Conservation (phyloP, 1,284 basidiomycete species). For the Cryptococcus wingfieldii region DNA sequence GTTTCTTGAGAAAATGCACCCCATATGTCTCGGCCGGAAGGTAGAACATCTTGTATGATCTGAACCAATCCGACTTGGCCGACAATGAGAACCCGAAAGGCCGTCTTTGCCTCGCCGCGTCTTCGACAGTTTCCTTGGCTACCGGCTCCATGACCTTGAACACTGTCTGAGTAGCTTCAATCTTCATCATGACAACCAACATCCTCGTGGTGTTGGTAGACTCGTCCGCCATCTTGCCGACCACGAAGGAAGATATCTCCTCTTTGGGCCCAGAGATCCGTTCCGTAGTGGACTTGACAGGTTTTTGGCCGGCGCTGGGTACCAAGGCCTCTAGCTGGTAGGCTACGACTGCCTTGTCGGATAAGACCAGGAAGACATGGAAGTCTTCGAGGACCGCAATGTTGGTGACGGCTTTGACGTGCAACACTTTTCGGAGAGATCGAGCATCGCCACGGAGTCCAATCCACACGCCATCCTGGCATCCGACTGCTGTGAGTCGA, state of each 20-base stretch:
- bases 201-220: constrained; percentile 54
- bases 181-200: constrained; percentile 91
- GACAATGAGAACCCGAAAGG: constrained; percentile 65
- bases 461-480: constrained; percentile 95
- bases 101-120: constrained; percentile 56
- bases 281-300: constrained; percentile 59
- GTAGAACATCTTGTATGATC: constrained; percentile 87
- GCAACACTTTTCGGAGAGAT: constrained; percentile 82
- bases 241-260: constrained; percentile 91
- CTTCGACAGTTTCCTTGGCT: constrained; percentile 72
- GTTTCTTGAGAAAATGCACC: constrained; percentile 83
- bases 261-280: constrained; percentile 74
- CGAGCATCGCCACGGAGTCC: constrained; percentile 81
- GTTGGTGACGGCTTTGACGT: constrained; percentile 84
- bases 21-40: constrained; percentile 82
- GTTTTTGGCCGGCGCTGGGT: constrained; percentile 58
- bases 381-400: constrained; percentile 93
- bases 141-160: constrained; percentile 93
- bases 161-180: constrained; percentile 84
- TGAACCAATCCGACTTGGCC: constrained; percentile 84
- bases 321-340: constrained; percentile 95
- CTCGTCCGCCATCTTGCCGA: constrained; percentile 70
- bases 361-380: constrained; percentile 89
- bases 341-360: constrained; percentile 69
- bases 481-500: constrained; percentile 83